phyloP scores from a whole-genome alignment of 495 filamentous ascomycete species.

The Aspergillus homomorphus region DNA sequence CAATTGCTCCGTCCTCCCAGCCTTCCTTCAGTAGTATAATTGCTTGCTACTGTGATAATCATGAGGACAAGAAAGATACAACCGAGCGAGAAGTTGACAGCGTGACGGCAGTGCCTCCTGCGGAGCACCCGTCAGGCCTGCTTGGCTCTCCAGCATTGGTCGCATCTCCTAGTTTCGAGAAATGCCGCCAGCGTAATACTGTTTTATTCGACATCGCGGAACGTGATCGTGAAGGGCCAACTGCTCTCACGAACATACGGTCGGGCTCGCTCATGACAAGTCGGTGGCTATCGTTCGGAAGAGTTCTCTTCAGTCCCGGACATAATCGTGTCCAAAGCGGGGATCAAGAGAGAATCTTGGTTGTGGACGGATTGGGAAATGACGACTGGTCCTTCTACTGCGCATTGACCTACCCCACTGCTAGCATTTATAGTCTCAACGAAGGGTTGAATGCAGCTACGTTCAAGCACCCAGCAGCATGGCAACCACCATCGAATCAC shows the following conservation, averaged over 20 bases:
- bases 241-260: constrained; percentile 75
- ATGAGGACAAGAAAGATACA: constrained; percentile 12
- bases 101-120: constrained; percentile 12
- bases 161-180: constrained; percentile 31
- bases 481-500: constrained; percentile 73
- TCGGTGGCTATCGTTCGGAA: constrained; percentile 90
- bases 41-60: constrained; percentile 29
- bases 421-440: constrained; percentile 74
- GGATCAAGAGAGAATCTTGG: constrained; percentile 63
- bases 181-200: constrained; percentile 38
- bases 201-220: constrained; percentile 48
- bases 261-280: constrained; percentile 76
- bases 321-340: constrained; percentile 71
- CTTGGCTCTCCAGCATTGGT: constrained; percentile 30
- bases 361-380: constrained; percentile 87
- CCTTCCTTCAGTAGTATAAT: constrained; percentile 40
- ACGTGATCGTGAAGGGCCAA: constrained; percentile 58
- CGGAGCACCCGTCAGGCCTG: constrained; percentile 30
- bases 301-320: constrained; percentile 90
- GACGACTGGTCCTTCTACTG: constrained; percentile 99
- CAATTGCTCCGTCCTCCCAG: constrained; percentile 39
- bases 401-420: constrained; percentile 82
- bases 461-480: constrained; percentile 39
- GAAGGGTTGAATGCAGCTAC: constrained; percentile 32
- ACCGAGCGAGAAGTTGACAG: constrained; percentile 1